phyloP scores from a whole-genome alignment of 768 basidiomycete species.

The Hericium erinaceus region DNA sequence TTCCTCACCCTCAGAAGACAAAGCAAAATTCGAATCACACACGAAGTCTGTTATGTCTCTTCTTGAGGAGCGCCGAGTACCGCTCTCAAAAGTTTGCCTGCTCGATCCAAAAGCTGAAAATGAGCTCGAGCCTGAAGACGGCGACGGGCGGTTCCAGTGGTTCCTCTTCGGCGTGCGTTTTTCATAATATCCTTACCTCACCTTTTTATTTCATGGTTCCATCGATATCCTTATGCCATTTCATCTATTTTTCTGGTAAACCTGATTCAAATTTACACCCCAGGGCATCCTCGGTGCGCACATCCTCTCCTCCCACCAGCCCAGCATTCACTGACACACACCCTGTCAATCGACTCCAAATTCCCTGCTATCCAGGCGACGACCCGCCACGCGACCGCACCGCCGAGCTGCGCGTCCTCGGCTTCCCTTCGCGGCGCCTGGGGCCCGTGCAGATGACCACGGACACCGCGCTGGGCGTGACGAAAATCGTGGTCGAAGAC shows the following conservation, averaged over 20 bases:
- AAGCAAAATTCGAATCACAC: slow-evolving; percentile 27
- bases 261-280: not conserved
- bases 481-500: slow-evolving; percentile 73
- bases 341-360: not conserved
- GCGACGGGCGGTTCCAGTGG: slow-evolving; percentile 65
- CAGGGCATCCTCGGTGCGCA: slow-evolving; percentile 53
- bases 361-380: slow-evolving; percentile 47
- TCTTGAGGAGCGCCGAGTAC: slow-evolving; percentile 34
- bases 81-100: slow-evolving; percentile 67
- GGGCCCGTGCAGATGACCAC: slow-evolving; percentile 96
- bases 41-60: slow-evolving; percentile 47
- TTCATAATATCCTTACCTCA: not conserved
- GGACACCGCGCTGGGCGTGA: slow-evolving; percentile 90
- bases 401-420: slow-evolving; percentile 73
- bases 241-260: too few relatives aligned
- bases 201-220: not conserved
- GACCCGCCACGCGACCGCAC: slow-evolving; percentile 95
- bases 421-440: slow-evolving; percentile 81
- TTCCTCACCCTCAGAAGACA: slow-evolving; percentile 13
- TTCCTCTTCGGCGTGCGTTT: slow-evolving; percentile 81
- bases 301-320: not conserved
- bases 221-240: not conserved
- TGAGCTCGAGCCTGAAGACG: slow-evolving; percentile 67
- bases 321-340: not conserved
- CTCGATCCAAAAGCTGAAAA: slow-evolving; percentile 85